Conservation (phyloP, 495 filamentous ascomycete species). For the Cladorrhinum samala region DNA sequence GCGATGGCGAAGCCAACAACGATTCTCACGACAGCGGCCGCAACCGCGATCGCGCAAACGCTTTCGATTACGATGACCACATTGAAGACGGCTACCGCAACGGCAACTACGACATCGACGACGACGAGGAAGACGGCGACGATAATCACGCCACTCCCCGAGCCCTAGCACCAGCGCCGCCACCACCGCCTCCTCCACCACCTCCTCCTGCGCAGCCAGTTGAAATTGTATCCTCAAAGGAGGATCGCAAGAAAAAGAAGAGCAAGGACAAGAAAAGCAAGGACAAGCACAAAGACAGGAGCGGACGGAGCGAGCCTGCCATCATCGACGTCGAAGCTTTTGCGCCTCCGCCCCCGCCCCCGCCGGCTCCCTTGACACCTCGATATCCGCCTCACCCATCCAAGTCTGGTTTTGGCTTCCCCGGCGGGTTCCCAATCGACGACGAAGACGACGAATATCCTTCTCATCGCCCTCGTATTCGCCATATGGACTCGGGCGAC, state of each 20-base stretch:
- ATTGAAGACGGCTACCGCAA: neutral
- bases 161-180: slow-evolving; percentile 3
- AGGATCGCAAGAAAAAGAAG: slow-evolving; percentile 24
- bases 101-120: slow-evolving; percentile 14
- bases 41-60: slow-evolving; percentile 3
- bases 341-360: slow-evolving; percentile 12
- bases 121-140: slow-evolving; percentile 5
- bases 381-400: slow-evolving; percentile 39
- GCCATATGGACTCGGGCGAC: slow-evolving; percentile 7
- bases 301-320: slow-evolving; percentile 1
- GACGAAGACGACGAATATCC: slow-evolving; percentile 20
- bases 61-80: slow-evolving; percentile 23
- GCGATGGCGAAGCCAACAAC: slow-evolving; percentile 11
- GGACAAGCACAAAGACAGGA: slow-evolving; percentile 11
- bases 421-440: slow-evolving; percentile 44
- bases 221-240: slow-evolving; percentile 12
- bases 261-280: slow-evolving; percentile 17
- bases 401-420: slow-evolving; percentile 38
- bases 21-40: slow-evolving; percentile 1
- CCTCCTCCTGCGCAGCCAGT: slow-evolving; percentile 13
- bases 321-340: slow-evolving; percentile 16
- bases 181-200: slow-evolving; percentile 17
- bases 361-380: slow-evolving; percentile 14
- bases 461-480: neutral
- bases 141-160: neutral